phyloP scores from a whole-genome alignment of 1,139 yeast species.

The Hansenula sp. region DNA sequence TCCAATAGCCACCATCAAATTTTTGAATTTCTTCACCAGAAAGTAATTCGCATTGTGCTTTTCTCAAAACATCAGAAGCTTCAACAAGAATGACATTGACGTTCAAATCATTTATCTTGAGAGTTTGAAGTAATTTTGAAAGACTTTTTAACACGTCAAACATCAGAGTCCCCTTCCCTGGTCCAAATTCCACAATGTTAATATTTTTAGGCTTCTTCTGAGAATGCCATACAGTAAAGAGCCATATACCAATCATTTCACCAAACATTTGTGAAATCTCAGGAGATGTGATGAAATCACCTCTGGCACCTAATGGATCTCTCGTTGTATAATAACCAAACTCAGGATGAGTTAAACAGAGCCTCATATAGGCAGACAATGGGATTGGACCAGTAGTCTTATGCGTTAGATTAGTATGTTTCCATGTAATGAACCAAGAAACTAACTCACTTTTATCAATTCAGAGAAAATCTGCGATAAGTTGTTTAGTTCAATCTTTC shows the following conservation, averaged over 20 bases:
- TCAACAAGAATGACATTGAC: constrained; percentile 56
- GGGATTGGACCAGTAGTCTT: constrained; percentile 58
- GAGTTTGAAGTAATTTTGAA: constrained; percentile 30
- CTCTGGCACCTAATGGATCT: constrained; percentile 64
- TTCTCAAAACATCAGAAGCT: constrained; percentile 63
- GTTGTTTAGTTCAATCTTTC: background rate
- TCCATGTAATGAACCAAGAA: background rate
- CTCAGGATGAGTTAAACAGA: constrained; percentile 74
- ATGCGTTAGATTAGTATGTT: background rate
- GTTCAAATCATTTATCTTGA: constrained; percentile 22
- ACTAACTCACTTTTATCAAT: background rate
- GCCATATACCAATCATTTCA: constrained; percentile 79
- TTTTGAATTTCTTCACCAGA: constrained; percentile 38
- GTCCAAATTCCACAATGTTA: constrained; percentile 80
- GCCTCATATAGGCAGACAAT: constrained; percentile 72
- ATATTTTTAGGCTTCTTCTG: constrained; percentile 48
- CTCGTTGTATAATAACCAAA: constrained; percentile 78
- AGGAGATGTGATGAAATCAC: constrained; percentile 84
- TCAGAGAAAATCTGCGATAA: background rate
- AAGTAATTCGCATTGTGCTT: constrained; percentile 49
- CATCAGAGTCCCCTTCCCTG: constrained; percentile 81
- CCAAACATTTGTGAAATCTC: constrained; percentile 89
- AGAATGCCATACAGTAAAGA: constrained; percentile 52
- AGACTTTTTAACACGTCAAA: constrained; percentile 53
- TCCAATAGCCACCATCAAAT: constrained; percentile 18